Conservation (phyloP, 2,329 filamentous ascomycete species). For the Aspergillus fijiensis region DNA sequence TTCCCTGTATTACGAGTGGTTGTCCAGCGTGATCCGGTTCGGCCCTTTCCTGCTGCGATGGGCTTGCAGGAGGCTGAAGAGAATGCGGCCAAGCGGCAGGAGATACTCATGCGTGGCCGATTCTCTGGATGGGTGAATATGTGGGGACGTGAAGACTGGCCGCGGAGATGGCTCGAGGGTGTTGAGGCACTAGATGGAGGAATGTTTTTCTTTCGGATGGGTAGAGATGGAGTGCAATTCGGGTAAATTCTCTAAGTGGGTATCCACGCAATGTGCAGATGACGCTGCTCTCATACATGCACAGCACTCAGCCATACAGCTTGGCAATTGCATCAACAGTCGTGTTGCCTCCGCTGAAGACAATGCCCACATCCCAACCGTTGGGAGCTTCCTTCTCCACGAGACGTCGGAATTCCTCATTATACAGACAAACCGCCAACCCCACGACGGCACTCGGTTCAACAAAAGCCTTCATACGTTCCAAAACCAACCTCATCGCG, state of each 20-base stretch:
- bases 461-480: slow-evolving; percentile 86
- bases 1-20: slow-evolving; percentile 41
- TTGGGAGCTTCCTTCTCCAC: slow-evolving; percentile 63
- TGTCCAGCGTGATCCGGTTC: slow-evolving; percentile 36
- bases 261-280: background rate
- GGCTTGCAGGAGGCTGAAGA: slow-evolving; percentile 32
- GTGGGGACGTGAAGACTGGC: slow-evolving; percentile 38
- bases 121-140: slow-evolving; percentile 41
- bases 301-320: slow-evolving; percentile 44
- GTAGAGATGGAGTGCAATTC: slow-evolving; percentile 25
- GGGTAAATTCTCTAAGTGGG: background rate
- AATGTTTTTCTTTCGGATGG: slow-evolving; percentile 32
- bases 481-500: slow-evolving; percentile 74
- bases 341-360: slow-evolving; percentile 65
- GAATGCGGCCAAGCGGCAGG: slow-evolving; percentile 38
- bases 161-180: slow-evolving; percentile 29
- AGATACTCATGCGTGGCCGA: slow-evolving; percentile 33
- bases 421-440: slow-evolving; percentile 76
- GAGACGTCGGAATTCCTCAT: slow-evolving; percentile 75
- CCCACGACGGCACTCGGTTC: slow-evolving; percentile 87
- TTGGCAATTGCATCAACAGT: slow-evolving; percentile 61
- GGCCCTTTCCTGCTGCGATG: slow-evolving; percentile 37
- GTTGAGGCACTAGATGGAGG: slow-evolving; percentile 30
- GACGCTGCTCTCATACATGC: background rate
- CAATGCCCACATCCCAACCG: slow-evolving; percentile 69